phyloP scores from a whole-genome alignment of 306 rosid species.

The Casuarina cunninghamiana region DNA sequence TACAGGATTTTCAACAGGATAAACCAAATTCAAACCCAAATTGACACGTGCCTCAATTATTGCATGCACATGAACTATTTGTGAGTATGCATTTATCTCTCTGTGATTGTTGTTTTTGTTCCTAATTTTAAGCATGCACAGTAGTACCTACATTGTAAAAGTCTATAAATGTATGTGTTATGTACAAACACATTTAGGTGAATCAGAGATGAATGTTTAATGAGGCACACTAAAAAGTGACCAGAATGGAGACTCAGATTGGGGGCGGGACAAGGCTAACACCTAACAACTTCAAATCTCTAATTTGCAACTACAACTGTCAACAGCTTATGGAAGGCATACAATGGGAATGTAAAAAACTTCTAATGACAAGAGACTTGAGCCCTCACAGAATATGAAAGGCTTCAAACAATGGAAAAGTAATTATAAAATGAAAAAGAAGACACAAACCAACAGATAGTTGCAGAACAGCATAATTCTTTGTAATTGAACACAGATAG shows the following conservation, averaged over 20 bases:
- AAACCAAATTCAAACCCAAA: neutral
- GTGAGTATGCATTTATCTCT: neutral
- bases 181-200: neutral
- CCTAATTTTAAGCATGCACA: too few relatives aligned
- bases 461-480: neutral
- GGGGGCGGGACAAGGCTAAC: neutral
- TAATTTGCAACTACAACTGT: neutral
- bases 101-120: too few relatives aligned
- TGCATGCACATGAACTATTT: neutral
- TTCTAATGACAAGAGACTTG: neutral
- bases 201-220: neutral
- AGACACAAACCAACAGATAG: neutral
- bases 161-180: neutral
- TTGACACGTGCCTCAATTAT: neutral
- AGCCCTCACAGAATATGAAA: neutral
- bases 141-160: neutral
- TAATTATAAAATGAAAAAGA: neutral
- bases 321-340: neutral
- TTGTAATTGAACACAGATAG: neutral
- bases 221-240: neutral
- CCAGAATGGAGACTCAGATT: neutral
- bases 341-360: neutral
- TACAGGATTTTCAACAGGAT: neutral
- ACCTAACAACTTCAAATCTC: neutral
- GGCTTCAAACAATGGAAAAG: neutral